Percentiles rank a stretch among this genome's conserved stretches.
Evolutionary conservation across 352 stramenopile genomes (phyloP).

Genomic region (Phytopythium delawarense): DNA sequence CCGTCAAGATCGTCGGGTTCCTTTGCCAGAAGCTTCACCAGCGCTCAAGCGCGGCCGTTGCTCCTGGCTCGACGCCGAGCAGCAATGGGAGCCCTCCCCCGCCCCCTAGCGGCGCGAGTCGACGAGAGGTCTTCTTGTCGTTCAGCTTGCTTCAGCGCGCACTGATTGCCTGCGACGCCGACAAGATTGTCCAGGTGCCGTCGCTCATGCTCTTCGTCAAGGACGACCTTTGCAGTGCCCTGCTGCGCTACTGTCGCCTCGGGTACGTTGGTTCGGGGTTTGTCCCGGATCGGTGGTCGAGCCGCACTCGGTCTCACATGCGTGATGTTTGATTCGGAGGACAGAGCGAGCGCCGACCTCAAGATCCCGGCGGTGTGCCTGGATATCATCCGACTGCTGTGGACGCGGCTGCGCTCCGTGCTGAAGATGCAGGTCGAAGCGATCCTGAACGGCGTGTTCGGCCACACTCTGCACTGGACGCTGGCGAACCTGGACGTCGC

Average conservation of each 20-base stretch:
- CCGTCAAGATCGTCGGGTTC: constrained; percentile 77
- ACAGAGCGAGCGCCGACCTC: constrained; percentile 43
- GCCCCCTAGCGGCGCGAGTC: constrained; percentile 20
- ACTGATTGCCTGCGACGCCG: constrained; percentile 49
- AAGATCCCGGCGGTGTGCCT: constrained; percentile 59
- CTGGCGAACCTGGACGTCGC: constrained; percentile 56
- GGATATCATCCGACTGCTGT: constrained; percentile 65
- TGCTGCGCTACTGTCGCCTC: constrained; percentile 69
- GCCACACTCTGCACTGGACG: constrained; percentile 65
- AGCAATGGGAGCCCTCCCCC: not conserved
- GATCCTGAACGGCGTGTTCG: constrained; percentile 68
- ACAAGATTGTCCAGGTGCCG: constrained; percentile 41
- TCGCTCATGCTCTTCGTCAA: constrained; percentile 83
- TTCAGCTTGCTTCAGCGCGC: constrained; percentile 59
- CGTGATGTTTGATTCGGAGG: constrained; percentile 1
- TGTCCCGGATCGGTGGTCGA: not conserved
- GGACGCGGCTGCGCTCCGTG: constrained; percentile 58
- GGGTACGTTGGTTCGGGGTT: constrained; percentile 26
- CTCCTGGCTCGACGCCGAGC: not conserved
- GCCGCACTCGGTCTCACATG: not conserved
- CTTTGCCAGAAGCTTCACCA: constrained; percentile 77
- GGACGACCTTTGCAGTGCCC: constrained; percentile 72
- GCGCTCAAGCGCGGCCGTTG: constrained; percentile 22
- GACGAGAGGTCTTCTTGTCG: constrained; percentile 65
- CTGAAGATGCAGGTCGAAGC: constrained; percentile 84